These are phyloP conservation scores for Citrullus colocynthis DNA, from an alignment of 306 rosid species.

Conservation along the genomic window DNA sequence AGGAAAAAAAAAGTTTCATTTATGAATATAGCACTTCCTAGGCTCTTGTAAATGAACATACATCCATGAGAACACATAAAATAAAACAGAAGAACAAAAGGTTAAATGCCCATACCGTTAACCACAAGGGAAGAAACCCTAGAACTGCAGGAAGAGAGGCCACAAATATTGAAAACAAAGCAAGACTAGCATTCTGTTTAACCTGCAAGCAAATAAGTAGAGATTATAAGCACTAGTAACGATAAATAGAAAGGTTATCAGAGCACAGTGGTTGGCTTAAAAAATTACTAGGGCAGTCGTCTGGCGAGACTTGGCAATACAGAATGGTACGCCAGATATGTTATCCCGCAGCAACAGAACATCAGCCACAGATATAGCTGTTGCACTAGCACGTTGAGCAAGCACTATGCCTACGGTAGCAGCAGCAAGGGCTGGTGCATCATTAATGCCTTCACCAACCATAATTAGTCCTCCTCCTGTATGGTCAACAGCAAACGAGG, in stretches of 20 bases:
- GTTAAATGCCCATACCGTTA: slow-evolving; percentile 50
- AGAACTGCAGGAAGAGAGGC: slow-evolving; percentile 87
- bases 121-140: slow-evolving; percentile 90
- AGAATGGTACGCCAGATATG: slow-evolving; percentile 83
- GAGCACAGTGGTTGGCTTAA: neutral
- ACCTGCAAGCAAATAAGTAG: slow-evolving; percentile 40
- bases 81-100: neutral
- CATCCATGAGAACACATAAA: neutral
- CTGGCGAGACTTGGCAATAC: slow-evolving; percentile 86
- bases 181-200: slow-evolving; percentile 82
- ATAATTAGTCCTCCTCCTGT: slow-evolving; percentile 73
- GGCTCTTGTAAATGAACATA: neutral
- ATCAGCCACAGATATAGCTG: slow-evolving; percentile 89
- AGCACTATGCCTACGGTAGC: slow-evolving; percentile 96
- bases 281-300: slow-evolving; percentile 66
- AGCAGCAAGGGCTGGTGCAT: slow-evolving; percentile 98
- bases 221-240: neutral
- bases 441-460: slow-evolving; percentile 98
- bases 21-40: neutral
- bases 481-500: neutral
- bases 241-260: neutral
- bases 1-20: neutral
- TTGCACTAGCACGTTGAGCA: slow-evolving; percentile 93
- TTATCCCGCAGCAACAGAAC: slow-evolving; percentile 71
- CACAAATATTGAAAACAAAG: slow-evolving; percentile 55